Evolutionary conservation across 2,329 filamentous ascomycete genomes (phyloP).

Genomic region (Epichloe sibirici): DNA sequence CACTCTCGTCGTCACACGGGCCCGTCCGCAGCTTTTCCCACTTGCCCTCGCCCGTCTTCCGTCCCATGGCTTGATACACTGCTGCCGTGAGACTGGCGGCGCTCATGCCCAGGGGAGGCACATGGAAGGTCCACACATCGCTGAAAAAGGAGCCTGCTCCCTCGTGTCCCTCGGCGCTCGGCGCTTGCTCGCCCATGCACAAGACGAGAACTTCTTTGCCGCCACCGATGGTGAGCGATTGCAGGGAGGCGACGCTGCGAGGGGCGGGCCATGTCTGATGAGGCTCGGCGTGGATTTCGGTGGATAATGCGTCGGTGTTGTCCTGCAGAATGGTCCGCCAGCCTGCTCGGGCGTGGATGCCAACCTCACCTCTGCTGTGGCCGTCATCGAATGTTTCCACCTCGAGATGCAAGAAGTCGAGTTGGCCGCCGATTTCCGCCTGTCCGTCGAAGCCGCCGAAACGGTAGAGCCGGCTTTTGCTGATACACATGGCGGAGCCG

Average conservation of each 20-base stretch:
- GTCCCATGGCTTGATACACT: constrained; percentile 39
- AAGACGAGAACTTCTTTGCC: constrained; percentile 51
- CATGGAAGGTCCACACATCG: constrained; percentile 54
- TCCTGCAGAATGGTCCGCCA: constrained; percentile 42
- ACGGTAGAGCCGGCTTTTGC: constrained; percentile 54
- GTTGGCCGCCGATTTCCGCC: constrained; percentile 53
- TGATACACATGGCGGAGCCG: constrained; percentile 54
- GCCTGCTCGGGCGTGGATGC: constrained; percentile 34
- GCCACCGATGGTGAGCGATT: constrained; percentile 44
- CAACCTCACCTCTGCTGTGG: constrained; percentile 34
- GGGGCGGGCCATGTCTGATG: constrained; percentile 35
- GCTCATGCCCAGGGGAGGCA: constrained; percentile 42
- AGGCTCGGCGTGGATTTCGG: constrained; percentile 23
- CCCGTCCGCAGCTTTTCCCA: constrained; percentile 39
- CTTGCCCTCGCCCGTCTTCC: constrained; percentile 42
- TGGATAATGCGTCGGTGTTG: constrained; percentile 19
- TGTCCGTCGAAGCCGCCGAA: constrained; percentile 72
- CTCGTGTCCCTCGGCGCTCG: constrained; percentile 35
- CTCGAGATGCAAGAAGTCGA: constrained; percentile 53
- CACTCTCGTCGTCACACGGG: constrained; percentile 41
- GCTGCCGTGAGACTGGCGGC: constrained; percentile 43
- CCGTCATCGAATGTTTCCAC: constrained; percentile 44
- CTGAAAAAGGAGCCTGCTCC: constrained; percentile 41
- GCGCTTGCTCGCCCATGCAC: constrained; percentile 44
- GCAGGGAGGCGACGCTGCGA: constrained; percentile 41